Evolutionary conservation across 441 rosid genomes (phyloP).

Genomic region (Syzygium syzygioides): DNA sequence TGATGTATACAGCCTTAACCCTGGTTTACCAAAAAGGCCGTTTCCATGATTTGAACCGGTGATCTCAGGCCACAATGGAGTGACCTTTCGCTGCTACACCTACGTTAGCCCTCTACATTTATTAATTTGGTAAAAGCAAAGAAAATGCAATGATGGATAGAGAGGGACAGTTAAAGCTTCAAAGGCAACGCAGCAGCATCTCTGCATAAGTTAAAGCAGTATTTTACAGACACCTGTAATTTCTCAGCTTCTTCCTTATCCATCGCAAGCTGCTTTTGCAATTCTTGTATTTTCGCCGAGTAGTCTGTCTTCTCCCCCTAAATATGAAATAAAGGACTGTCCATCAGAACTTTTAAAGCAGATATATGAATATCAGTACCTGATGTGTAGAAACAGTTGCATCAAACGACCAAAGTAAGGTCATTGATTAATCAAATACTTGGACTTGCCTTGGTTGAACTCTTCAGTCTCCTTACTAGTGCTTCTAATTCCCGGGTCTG

Average conservation of each 20-base stretch:
- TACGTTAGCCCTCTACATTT: neutral
- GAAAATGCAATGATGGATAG: neutral
- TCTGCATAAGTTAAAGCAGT: neutral
- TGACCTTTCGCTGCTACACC: neutral
- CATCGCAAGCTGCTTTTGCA: conserved; percentile 86
- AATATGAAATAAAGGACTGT: conserved; percentile 1
- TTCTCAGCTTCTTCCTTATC: conserved; percentile 89
- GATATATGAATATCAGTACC: neutral
- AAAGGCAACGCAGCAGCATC: neutral
- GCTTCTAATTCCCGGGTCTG: conserved; percentile 82
- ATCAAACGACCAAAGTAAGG: neutral
- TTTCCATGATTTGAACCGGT: neutral
- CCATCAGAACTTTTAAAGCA: neutral
- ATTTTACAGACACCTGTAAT: conserved; percentile 45
- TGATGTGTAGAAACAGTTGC: neutral
- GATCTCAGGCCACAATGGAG: neutral
- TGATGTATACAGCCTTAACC: neutral
- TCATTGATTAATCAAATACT: neutral
- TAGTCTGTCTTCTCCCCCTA: conserved; percentile 84
- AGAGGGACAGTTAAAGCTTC: neutral
- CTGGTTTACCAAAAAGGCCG: neutral
- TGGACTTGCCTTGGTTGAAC: conserved; percentile 60
- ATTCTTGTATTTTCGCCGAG: conserved; percentile 75
- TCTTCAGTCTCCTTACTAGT: conserved; percentile 50
- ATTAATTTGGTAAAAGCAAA: neutral